Evolutionary conservation across 192 early-diverging fungal genomes (phyloP).

Genomic region (Coemansia pectinata): DNA sequence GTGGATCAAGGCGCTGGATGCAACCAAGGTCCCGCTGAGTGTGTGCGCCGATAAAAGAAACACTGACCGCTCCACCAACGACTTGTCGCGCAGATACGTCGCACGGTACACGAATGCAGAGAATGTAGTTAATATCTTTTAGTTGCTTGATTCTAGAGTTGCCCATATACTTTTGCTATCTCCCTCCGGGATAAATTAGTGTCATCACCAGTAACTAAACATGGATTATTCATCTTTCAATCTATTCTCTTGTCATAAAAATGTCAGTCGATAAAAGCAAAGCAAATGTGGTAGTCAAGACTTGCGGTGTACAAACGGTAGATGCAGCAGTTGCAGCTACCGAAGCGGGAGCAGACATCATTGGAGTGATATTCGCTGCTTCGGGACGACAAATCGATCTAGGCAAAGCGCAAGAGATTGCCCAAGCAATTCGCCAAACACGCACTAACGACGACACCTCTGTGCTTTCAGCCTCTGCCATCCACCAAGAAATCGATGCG

Average conservation of each 20-base stretch:
- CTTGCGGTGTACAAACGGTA: slow-evolving; percentile 85
- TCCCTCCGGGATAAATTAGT: too few relatives aligned
- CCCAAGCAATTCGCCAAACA: slow-evolving; percentile 60
- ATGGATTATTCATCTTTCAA: not conserved
- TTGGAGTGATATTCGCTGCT: slow-evolving; percentile 94
- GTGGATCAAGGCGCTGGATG: slow-evolving; percentile 10
- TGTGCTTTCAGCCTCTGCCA: not conserved
- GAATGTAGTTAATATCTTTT: slow-evolving; percentile 11
- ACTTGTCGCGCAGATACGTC: slow-evolving; percentile 22
- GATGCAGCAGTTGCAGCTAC: slow-evolving; percentile 81
- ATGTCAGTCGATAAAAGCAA: not conserved
- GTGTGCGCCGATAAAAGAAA: slow-evolving; percentile 20
- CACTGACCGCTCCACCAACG: slow-evolving; percentile 30
- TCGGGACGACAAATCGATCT: slow-evolving; percentile 76
- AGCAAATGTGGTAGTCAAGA: slow-evolving; percentile 69
- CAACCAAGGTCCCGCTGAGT: slow-evolving; percentile 8
- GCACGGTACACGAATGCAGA: slow-evolving; percentile 31
- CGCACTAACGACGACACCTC: not conserved
- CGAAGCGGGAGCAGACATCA: slow-evolving; percentile 79
- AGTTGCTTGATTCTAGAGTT: too few relatives aligned
- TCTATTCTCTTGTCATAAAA: not conserved
- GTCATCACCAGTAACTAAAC: too few relatives aligned
- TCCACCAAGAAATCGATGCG: not conserved
- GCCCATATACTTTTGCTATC: too few relatives aligned
- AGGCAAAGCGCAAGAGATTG: slow-evolving; percentile 69